Evolutionary conservation across 768 basidiomycete species (phyloP), one percentile per base, ranked within the genome.

Genomic region (Crepidotus variabilis): DNA sequence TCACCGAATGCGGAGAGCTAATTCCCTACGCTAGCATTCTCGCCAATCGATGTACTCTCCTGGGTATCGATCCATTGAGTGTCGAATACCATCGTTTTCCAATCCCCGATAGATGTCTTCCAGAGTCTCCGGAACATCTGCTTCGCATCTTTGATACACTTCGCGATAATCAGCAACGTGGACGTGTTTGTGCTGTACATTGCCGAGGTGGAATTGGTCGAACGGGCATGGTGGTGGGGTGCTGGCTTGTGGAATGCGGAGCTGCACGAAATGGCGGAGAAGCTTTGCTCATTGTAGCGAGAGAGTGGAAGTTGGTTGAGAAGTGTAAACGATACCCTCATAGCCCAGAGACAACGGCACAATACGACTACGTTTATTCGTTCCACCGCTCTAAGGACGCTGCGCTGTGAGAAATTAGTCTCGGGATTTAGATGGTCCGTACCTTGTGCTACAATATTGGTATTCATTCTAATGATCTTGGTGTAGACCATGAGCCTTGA

Each of bases 11-110:
- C n/a, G 85, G 86, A 45, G 89, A 92, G 69, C 82, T 92, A 47
- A 74, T 78, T 20, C 83, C 88, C 0, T 92, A 91, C 68, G 74
- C 74, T 16, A 74, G 78, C 32, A 64, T 76, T 65, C 81, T 92
- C 60, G 68, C 73, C 50, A 63, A 69, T 39, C 83, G 86, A 53
- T 84, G 85, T 4, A 64, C 67, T 10, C 70, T 79, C 7, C 78
- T 88, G 21, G 78, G 77, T 52, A 84, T 90, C 52, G 81, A 83
- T 60, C 67, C 73, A 18, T 51, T 65, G 43, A 71, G 77, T 6
- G 77, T 92, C 69, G 83, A 86, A 62, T 92, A 92, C 74, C 82
- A 90, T 74, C 81, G 85, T 57, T 90, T 90, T 71, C 85, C 89
- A 2, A 90, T 92, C 62, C 83, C 79, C 33, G 89, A 92, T 67